Evolutionary conservation across 2,329 filamentous ascomycete genomes (phyloP).

Genomic region (Thelonectria olida): DNA sequence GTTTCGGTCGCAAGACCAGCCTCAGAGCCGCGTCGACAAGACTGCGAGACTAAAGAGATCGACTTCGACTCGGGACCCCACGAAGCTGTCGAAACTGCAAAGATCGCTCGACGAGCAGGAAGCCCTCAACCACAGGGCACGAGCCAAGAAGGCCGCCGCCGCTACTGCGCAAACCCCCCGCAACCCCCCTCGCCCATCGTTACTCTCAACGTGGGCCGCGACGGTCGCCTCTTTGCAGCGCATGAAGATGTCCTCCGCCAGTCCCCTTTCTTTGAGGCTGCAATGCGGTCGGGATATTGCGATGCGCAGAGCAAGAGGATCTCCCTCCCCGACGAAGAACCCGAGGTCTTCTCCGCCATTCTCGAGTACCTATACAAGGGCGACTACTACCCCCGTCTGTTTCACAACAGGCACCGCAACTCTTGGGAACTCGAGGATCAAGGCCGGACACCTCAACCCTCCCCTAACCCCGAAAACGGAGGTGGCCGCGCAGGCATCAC

Average conservation of each 20-base stretch:
- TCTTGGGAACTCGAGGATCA: constrained; percentile 88
- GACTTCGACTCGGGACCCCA: constrained; percentile 70
- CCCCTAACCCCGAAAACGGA: constrained; percentile 61
- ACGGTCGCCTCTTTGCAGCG: constrained; percentile 91
- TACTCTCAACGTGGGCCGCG: constrained; percentile 83
- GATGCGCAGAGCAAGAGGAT: constrained; percentile 81
- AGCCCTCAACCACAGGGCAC: constrained; percentile 39
- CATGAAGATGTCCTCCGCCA: constrained; percentile 91
- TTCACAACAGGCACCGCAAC: constrained; percentile 86
- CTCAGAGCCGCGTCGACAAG: constrained; percentile 79
- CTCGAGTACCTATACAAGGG: constrained; percentile 98
- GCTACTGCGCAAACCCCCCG: constrained; percentile 45
- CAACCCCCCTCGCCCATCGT: constrained; percentile 75
- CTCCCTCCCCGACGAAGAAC: constrained; percentile 80
- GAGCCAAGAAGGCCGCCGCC: constrained; percentile 26
- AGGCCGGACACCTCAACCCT: constrained; percentile 53
- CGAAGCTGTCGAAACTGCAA: constrained; percentile 86
- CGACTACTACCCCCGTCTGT: constrained; percentile 90
- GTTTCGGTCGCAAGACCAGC: constrained; percentile 77
- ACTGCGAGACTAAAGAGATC: constrained; percentile 79
- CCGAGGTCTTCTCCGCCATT: constrained; percentile 90
- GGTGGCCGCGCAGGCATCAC: constrained; percentile 54
- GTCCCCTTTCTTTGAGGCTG: constrained; percentile 83
- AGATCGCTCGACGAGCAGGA: constrained; percentile 75
- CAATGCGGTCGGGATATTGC: constrained; percentile 77